Conservation (phyloP, 2,329 filamentous ascomycete species). For the Colletotrichum incanum region DNA sequence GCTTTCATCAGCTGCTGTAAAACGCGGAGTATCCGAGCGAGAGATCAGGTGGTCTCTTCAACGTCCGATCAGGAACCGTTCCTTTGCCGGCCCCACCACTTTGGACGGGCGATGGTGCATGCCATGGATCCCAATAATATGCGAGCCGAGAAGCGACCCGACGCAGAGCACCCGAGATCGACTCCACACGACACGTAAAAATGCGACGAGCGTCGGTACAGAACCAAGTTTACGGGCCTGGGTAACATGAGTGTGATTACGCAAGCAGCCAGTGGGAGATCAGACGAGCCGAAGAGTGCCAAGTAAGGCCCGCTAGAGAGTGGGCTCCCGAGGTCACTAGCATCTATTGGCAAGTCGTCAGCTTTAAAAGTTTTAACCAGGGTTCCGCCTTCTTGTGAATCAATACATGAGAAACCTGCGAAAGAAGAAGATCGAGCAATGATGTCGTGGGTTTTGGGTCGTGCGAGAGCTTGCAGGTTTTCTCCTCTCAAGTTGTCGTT, state of each 20-base stretch:
- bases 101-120: background rate
- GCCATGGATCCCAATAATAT: slow-evolving; percentile 34
- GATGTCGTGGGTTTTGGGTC: background rate
- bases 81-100: slow-evolving; percentile 12
- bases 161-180: slow-evolving; percentile 12
- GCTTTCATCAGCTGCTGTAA: background rate
- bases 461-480: background rate
- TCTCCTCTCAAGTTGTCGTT: background rate
- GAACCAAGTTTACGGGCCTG: slow-evolving; percentile 1
- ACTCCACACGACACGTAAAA: slow-evolving; percentile 34
- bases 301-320: too few relatives aligned
- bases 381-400: background rate
- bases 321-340: background rate
- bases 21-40: background rate
- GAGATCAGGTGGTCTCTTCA: slow-evolving; percentile 12
- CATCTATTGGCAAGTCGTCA: background rate
- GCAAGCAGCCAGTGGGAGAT: background rate
- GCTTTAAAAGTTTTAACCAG: background rate
- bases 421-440: background rate
- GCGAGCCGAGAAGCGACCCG: slow-evolving; percentile 41
- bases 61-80: slow-evolving; percentile 20
- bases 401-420: background rate
- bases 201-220: background rate
- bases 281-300: background rate
- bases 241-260: background rate